These are phyloP conservation scores for Cyclotella baltica DNA, from an alignment of 108 stramenopile genomes.

Conservation along the genomic window DNA sequence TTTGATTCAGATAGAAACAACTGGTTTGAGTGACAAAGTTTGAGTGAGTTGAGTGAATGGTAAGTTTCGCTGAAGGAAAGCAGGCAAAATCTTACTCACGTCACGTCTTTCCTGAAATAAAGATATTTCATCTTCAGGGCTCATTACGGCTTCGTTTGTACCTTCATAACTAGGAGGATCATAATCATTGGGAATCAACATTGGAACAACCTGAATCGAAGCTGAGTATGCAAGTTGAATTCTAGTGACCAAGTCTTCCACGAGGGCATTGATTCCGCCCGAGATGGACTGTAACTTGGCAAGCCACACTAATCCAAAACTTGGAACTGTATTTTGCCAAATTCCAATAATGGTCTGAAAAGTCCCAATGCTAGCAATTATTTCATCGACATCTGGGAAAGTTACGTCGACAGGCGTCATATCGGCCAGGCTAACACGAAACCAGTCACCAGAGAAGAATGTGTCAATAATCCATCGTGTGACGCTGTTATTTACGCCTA, in stretches of 20 bases:
- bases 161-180: constrained; percentile 46
- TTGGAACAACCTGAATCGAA: constrained; percentile 20
- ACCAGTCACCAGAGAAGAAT: constrained; percentile 42
- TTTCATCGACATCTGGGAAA: constrained; percentile 40
- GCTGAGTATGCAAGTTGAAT: constrained; percentile 21
- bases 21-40: constrained; percentile 18
- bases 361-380: constrained; percentile 26
- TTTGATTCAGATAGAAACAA: constrained; percentile 38
- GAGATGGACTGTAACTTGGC: constrained; percentile 12
- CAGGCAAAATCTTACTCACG: constrained; percentile 11
- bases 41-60: background rate
- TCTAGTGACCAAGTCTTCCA: constrained; percentile 27
- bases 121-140: constrained; percentile 42
- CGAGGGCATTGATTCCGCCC: constrained; percentile 13
- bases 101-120: constrained; percentile 37
- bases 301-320: constrained; percentile 27
- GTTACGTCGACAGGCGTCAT: constrained; percentile 39
- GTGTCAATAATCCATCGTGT: constrained; percentile 39
- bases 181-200: constrained; percentile 39
- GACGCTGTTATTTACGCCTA: constrained; percentile 44
- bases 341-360: constrained; percentile 30
- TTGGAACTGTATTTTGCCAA: constrained; percentile 30
- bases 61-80: background rate
- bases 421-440: constrained; percentile 40
- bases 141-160: constrained; percentile 8